Base-by-base conservation (phyloP, 1,139 yeast species). In the Pichia sp. region DNA sequence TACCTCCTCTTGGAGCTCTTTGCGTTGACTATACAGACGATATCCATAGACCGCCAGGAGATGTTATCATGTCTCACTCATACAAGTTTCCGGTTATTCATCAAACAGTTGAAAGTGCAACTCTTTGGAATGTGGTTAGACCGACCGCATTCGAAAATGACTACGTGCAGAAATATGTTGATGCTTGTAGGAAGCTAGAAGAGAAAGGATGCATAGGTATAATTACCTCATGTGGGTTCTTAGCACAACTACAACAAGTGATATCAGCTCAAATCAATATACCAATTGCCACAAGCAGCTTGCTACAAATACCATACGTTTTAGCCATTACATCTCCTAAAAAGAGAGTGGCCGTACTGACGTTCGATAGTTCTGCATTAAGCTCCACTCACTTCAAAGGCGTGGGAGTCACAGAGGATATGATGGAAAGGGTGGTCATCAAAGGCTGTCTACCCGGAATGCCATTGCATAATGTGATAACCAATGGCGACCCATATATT, bases 231-330 rank as follows among this genome's bases (percentile, higher is more conserved):
- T 44, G 47, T 36, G 47, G 47, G 17, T 44, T 42, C 24, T 42
- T 57, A n/a, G 54, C 58, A 3, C 56, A 57, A 22, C 45, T 56
- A 12, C 63, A 60, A 29, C 29, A 40, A 10, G 41, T 53, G 16
- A 30, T 60, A 7, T 46, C 51, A 4, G 40, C 37, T 2, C 37
- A 41, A 36, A 45, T 52, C 11, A 41, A 43, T 7, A 48, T 59
- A 16, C 64, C 64, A 17, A 50, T 60, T 21, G 62, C 58, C 3
- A 51, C 62, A 6, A 51, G 58, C 31, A 45, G 59, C 15, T 38
- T 60, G 14, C 31, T 59, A 5, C 63, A 60, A 37, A 38, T 59
- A 11, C 59, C 63, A 8, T 37, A 49, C 29, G 56, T 55, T 8
- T 27, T 50, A n/a, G 33, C 44, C 3, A 42, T 52, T 14, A 33